A percentile compares a stretch with the other conserved stretches of the same genome.
These are phyloP conservation scores for Trichoderma polysporum DNA, from an alignment of 2,329 filamentous ascomycete genomes.

Conservation along the genomic window DNA sequence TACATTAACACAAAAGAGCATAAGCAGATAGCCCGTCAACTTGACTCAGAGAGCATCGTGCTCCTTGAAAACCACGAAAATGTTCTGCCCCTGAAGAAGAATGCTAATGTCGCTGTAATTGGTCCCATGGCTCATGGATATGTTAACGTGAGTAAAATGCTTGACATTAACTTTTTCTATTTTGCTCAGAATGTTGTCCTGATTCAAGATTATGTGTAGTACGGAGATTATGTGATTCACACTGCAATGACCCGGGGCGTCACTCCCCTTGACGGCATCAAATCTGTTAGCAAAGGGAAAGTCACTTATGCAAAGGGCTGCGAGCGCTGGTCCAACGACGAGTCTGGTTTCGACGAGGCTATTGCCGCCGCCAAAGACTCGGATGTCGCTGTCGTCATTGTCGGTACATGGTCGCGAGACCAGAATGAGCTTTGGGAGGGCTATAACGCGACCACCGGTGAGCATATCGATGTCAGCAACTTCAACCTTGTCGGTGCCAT, in stretches of 20 bases:
- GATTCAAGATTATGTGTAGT: background rate
- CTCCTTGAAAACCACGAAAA: constrained; percentile 10
- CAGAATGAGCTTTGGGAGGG: constrained; percentile 8
- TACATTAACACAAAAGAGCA: background rate
- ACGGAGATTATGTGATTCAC: constrained; percentile 13
- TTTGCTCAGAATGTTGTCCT: background rate
- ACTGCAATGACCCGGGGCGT: constrained; percentile 12
- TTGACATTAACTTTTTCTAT: background rate
- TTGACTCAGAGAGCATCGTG: constrained; percentile 7
- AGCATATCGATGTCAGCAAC: constrained; percentile 6
- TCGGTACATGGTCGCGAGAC: constrained; percentile 1
- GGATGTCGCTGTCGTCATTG: background rate
- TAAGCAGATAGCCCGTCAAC: constrained; percentile 1
- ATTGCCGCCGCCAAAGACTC: constrained; percentile 4
- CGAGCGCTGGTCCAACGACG: constrained; percentile 10
- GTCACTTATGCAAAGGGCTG: constrained; percentile 2
- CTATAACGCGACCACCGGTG: background rate
- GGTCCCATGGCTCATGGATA: constrained; percentile 9
- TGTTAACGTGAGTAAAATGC: background rate
- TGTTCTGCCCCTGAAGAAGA: background rate
- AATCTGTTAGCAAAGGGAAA: background rate
- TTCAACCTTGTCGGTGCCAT: constrained; percentile 2
- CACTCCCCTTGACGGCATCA: constrained; percentile 9
- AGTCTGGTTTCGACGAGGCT: constrained; percentile 7
- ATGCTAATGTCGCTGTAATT: background rate